Conservation (phyloP, 2,329 filamentous ascomycete genomes). For the Drechslerella coelobrocha region DNA sequence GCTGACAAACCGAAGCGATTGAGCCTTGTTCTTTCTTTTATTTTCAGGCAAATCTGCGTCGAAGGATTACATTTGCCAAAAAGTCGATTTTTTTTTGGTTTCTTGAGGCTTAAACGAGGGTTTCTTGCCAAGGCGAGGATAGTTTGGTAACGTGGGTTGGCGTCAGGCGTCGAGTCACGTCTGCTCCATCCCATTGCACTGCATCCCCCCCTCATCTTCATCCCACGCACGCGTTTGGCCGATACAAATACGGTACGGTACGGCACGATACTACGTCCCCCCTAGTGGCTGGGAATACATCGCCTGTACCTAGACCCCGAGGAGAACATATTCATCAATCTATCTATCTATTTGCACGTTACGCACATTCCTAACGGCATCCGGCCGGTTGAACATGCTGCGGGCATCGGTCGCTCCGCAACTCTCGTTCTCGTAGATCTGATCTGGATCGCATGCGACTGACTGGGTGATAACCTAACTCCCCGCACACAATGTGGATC, state of each 20-base stretch:
- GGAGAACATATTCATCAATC: too few species aligned
- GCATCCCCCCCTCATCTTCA: slow-evolving; percentile 2
- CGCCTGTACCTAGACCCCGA: too few species aligned
- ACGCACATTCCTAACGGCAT: too few species aligned
- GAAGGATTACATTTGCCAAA: slow-evolving; percentile 1
- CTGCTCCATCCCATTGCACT: slow-evolving; percentile 1
- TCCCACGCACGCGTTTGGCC: slow-evolving; percentile 8
- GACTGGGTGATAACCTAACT: background rate
- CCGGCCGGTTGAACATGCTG: slow-evolving; percentile 1
- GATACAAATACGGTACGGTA: background rate
- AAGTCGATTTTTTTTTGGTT: too few species aligned
- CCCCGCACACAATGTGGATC: slow-evolving; percentile 31
- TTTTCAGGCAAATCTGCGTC: background rate
- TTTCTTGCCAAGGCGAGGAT: slow-evolving; percentile 7
- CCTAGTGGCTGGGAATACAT: too few species aligned
- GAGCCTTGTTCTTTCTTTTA: background rate
- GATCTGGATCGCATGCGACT: too few species aligned
- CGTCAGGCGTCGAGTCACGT: slow-evolving; percentile 37
- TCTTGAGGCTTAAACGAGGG: too few species aligned
- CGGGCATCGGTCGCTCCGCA: background rate
- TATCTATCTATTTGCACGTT: too few species aligned
- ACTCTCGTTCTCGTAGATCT: too few species aligned
- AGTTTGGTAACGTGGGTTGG: slow-evolving; percentile 44
- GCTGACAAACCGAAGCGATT: slow-evolving; percentile 4
- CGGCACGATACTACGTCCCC: background rate